Evolutionary conservation across 352 stramenopile species (phyloP).

Genomic region (Phytopythium delawarense): DNA sequence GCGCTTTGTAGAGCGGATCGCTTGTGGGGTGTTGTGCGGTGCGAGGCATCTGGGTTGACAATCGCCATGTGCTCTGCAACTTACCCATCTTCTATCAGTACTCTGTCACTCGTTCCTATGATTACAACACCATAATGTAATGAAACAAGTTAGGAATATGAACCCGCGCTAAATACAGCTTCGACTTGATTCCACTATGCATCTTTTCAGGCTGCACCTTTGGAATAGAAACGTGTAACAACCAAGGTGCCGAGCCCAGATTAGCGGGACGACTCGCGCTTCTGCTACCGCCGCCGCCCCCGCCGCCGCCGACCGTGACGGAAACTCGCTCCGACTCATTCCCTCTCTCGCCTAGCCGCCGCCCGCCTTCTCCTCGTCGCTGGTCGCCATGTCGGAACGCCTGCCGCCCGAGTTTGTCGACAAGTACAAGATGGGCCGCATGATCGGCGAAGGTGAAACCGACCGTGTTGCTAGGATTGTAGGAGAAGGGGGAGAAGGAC

Average conservation of each 20-base stretch:
- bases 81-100: not conserved
- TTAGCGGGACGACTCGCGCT: not conserved
- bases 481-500: not conserved
- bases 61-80: not conserved
- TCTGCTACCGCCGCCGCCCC: not conserved
- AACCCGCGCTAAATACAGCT: not conserved
- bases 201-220: not conserved
- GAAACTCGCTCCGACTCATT: not conserved
- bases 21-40: not conserved
- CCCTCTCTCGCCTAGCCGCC: not conserved
- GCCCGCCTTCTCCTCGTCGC: not conserved
- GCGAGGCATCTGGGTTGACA: not conserved
- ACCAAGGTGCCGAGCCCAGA: not conserved
- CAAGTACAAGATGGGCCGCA: slow-evolving; percentile 77
- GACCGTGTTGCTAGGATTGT: not conserved
- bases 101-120: not conserved
- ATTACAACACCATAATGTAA: too few relatives aligned
- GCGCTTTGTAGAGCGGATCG: not conserved
- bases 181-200: too few relatives aligned
- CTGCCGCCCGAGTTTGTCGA: slow-evolving; percentile 53
- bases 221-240: too few relatives aligned
- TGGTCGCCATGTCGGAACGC: slow-evolving; percentile 38
- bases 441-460: slow-evolving; percentile 59
- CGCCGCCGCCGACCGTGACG: not conserved
- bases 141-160: not conserved